These are phyloP conservation scores for Fomitopsis pinicola DNA, from an alignment of 1,284 basidiomycete genomes.

Conservation along the genomic window DNA sequence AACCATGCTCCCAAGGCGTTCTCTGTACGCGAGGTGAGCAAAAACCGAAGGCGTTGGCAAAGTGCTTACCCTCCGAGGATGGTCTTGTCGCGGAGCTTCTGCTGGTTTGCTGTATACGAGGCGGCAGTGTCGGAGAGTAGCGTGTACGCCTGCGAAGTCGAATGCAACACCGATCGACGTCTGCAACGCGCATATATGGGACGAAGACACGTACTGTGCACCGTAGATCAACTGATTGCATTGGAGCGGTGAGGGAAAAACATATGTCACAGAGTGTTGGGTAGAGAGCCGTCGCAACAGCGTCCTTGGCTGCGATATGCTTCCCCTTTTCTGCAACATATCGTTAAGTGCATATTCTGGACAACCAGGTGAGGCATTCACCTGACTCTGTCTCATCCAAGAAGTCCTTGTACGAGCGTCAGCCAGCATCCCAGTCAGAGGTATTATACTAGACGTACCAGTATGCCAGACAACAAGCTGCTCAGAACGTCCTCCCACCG, in stretches of 20 bases:
- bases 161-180: not conserved
- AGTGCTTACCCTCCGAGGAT: constrained; percentile 25
- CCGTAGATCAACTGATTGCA: constrained; percentile 24
- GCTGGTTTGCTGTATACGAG: constrained; percentile 24
- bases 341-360: not conserved
- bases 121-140: constrained; percentile 28
- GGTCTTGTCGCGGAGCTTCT: constrained; percentile 20
- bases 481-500: constrained; percentile 27
- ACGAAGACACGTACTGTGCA: constrained; percentile 21
- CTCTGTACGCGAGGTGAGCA: constrained; percentile 6
- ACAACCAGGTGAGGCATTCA: constrained; percentile 1
- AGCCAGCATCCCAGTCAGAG: not conserved
- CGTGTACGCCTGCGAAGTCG: constrained; percentile 24
- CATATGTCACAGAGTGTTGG: constrained; percentile 25
- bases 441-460: constrained; percentile 23
- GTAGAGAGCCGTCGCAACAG: constrained; percentile 25
- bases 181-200: constrained; percentile 9
- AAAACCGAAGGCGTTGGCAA: not conserved
- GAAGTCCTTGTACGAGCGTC: constrained; percentile 18
- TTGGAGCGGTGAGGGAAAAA: constrained; percentile 25
- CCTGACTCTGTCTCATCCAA: constrained; percentile 18
- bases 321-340: not conserved
- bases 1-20: constrained; percentile 27
- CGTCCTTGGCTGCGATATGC: constrained; percentile 20
- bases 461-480: constrained; percentile 27